Evolutionary conservation across 306 rosid species (phyloP), one percentile per base, ranked within the genome.

Genomic region (Cicer yamashitae): DNA sequence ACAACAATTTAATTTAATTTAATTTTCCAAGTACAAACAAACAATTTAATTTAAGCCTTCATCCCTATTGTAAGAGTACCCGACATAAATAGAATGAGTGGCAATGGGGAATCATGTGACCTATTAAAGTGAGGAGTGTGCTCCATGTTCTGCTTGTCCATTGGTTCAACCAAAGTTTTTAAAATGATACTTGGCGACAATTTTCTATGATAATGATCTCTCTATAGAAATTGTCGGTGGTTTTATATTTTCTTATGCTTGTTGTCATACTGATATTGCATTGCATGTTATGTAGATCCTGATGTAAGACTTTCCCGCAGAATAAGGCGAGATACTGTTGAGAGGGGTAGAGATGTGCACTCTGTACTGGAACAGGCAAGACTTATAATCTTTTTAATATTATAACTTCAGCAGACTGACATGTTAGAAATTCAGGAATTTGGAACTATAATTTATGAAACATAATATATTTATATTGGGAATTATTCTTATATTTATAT

Each of bases 271-370:
- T 74, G 76, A 72, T 74, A 13, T 51, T 78, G 59, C 54, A 7
- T 15, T 78, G 58, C 59, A 40, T 73, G 75, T 78, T 74, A 62
- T 56, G 81, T 71, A 91, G 98, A 91, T 87, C 91, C 98, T 81
- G 96, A 94, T 85, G 94, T 94, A 84, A 94, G 97, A 85, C 98
- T 94, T 86, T 88, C 96, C 70, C 97, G 96, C 75, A 90, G 98
- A 88, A 85, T 90, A 77, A 87, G 87, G 77, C 93, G 97, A 30
- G 96, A 94, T 81, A 94, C 89, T 1, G 96, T 94, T 77, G 90
- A 94, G 74, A 86, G 98, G 83, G 97, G 97, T 66, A 87, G 98
- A 79, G 96, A 91, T 82, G 73, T 94, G 62, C 84, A 85, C 80
- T 90, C 97, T 39, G 97, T 94, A 75, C 93, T 94, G 79, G 97